Evolutionary conservation across 2,329 filamentous ascomycete genomes (phyloP).

Genomic region (Neocatenulostroma microsporum): DNA sequence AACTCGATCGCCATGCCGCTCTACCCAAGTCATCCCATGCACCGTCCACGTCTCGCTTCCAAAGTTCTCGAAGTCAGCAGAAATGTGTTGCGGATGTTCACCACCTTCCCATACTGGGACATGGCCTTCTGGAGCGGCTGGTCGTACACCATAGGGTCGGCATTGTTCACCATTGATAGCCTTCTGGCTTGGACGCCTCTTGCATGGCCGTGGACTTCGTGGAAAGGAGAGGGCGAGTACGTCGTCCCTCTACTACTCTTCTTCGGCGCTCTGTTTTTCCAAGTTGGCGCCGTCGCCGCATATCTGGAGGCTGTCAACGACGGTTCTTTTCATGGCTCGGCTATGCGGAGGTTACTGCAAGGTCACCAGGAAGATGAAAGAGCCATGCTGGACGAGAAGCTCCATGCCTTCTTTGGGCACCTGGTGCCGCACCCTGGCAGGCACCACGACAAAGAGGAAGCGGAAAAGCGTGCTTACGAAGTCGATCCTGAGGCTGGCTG

Average conservation of each 20-base stretch:
- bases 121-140: constrained; percentile 25
- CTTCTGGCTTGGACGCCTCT: constrained; percentile 19
- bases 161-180: constrained; percentile 22
- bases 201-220: constrained; percentile 13
- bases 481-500: constrained; percentile 14
- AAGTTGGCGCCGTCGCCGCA: constrained; percentile 21
- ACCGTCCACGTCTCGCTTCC: background rate
- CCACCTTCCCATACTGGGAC: constrained; percentile 25
- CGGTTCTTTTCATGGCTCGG: constrained; percentile 22
- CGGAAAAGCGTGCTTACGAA: background rate
- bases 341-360: constrained; percentile 21
- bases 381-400: constrained; percentile 22
- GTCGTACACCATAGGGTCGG: constrained; percentile 21
- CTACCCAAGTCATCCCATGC: background rate
- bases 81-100: constrained; percentile 17
- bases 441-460: constrained; percentile 7
- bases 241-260: constrained; percentile 20
- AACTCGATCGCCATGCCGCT: constrained; percentile 19
- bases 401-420: constrained; percentile 17
- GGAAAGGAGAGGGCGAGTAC: constrained; percentile 14
- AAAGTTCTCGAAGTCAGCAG: constrained; percentile 4
- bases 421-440: constrained; percentile 10
- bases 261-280: constrained; percentile 22
- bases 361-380: constrained; percentile 21
- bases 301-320: constrained; percentile 28